A percentile compares a stretch with the other conserved stretches of the same genome.
These are phyloP conservation scores for Dactylellina cionopaga DNA, from an alignment of 2,329 filamentous ascomycete genomes.

Conservation along the genomic window DNA sequence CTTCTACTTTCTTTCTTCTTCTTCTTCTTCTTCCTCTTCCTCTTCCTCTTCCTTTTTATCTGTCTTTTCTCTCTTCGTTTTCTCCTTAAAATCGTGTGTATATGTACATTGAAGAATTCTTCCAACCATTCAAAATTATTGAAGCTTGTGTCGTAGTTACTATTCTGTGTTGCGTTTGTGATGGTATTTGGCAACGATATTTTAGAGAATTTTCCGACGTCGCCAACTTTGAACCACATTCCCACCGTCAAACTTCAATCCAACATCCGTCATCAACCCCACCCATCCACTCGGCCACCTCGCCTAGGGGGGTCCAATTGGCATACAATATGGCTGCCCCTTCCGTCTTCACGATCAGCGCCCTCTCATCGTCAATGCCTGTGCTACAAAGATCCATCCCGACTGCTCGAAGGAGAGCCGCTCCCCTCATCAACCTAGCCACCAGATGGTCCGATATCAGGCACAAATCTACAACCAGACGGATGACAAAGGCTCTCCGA, in stretches of 20 bases:
- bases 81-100: too few species aligned
- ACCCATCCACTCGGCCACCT: background rate
- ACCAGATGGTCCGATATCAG: constrained; percentile 55
- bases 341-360: constrained; percentile 17
- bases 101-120: too few species aligned
- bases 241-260: background rate
- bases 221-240: constrained; percentile 1
- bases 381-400: background rate
- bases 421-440: background rate
- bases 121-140: too few species aligned
- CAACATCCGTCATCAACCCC: constrained; percentile 1
- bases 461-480: constrained; percentile 65
- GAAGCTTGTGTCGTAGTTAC: background rate
- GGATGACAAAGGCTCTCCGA: constrained; percentile 65
- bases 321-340: constrained; percentile 19
- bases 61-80: too few species aligned
- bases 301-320: background rate
- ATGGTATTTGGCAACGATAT: background rate
- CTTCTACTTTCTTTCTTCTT: background rate
- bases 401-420: background rate
- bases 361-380: constrained; percentile 19
- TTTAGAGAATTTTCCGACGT: constrained; percentile 39
- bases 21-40: background rate
- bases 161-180: constrained; percentile 20
- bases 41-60: too few species aligned